phyloP scores from a whole-genome alignment of 305 asterid genomes.

The Withania somnifera region DNA sequence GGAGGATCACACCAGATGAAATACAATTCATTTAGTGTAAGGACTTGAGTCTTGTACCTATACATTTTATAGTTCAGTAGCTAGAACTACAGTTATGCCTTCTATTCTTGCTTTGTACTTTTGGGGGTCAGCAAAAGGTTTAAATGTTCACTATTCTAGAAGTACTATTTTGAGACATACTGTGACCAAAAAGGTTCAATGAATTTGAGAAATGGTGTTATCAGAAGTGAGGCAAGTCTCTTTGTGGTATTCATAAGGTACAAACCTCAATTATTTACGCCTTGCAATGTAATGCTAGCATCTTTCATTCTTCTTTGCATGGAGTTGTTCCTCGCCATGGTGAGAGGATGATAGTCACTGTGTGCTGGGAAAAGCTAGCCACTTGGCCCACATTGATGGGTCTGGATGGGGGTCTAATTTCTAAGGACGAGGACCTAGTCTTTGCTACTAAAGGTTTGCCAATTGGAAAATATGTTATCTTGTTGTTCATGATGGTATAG shows the following conservation, averaged over 20 bases:
- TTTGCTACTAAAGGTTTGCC: neutral
- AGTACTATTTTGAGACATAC: neutral
- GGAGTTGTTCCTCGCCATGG: neutral
- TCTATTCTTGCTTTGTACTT: neutral
- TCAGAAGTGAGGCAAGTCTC: neutral
- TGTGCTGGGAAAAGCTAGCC: neutral
- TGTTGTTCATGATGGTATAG: neutral
- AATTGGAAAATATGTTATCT: neutral
- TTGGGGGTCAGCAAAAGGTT: neutral
- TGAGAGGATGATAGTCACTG: neutral
- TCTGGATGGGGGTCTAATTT: neutral
- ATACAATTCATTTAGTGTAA: conserved; percentile 67
- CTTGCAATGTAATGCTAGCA: neutral
- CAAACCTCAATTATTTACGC: neutral
- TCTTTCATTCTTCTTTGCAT: neutral
- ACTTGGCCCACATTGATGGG: neutral
- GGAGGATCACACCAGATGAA: conserved; percentile 53
- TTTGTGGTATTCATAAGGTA: neutral
- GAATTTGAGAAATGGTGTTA: neutral
- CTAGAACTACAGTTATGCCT: neutral
- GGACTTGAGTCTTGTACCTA: conserved; percentile 15
- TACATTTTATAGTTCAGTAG: neutral
- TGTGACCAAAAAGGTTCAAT: neutral
- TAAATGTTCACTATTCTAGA: neutral
- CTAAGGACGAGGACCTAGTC: neutral